A percentile compares a stretch with the other conserved stretches of the same genome.
Evolutionary conservation across 2,329 filamentous ascomycete genomes (phyloP).

Genomic region (Cordyceps farinosa): DNA sequence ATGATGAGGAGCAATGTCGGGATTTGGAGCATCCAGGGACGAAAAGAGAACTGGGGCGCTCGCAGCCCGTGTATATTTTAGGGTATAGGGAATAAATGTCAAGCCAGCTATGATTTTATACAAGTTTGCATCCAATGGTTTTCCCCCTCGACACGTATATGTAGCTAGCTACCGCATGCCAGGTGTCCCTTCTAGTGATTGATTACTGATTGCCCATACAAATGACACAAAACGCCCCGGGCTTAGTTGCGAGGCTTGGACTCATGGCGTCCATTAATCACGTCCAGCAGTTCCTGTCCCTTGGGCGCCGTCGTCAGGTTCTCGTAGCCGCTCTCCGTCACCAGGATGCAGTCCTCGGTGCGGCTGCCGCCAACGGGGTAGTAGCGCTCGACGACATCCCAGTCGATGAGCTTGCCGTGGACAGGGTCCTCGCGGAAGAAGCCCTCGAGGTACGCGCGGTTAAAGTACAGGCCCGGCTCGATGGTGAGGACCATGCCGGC

Average conservation of each 20-base stretch:
- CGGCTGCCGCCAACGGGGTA: conserved; percentile 83
- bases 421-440: conserved; percentile 58
- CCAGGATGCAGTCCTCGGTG: conserved; percentile 86
- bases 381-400: conserved; percentile 61
- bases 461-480: conserved; percentile 79
- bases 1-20: background rate
- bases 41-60: background rate
- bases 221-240: background rate
- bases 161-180: no score
- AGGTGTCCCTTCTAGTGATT: background rate
- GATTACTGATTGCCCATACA: background rate
- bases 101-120: background rate
- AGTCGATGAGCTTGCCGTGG: conserved; percentile 63
- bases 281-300: conserved; percentile 63
- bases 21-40: background rate
- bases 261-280: conserved; percentile 45
- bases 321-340: conserved; percentile 74
- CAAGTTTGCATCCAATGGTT: background rate
- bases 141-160: no score
- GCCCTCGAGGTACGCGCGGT: conserved; percentile 66
- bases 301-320: conserved; percentile 81
- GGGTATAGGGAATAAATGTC: background rate
- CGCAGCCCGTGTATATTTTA: background rate
- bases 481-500: conserved; percentile 71
- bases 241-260: background rate